Evolutionary conservation across 805 yeast genomes (phyloP).

Genomic region (Ogataea salicorniae): DNA sequence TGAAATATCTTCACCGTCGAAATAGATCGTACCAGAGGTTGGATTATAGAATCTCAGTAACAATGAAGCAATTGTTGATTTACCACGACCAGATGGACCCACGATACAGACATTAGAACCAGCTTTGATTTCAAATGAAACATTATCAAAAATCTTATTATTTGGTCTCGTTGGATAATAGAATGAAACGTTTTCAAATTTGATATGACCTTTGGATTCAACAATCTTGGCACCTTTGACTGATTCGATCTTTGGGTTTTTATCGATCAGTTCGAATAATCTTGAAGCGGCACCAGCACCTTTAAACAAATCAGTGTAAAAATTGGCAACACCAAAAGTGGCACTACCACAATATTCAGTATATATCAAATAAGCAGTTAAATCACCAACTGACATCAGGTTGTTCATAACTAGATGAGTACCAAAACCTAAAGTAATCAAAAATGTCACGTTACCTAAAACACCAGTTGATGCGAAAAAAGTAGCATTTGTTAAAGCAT

Average conservation of each 20-base stretch:
- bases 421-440: conserved; percentile 75
- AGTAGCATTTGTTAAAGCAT: conserved; percentile 74
- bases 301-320: conserved; percentile 91
- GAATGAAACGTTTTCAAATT: conserved; percentile 62
- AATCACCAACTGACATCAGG: conserved; percentile 76
- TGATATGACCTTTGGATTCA: conserved; percentile 49
- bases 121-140: conserved; percentile 60
- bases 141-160: conserved; percentile 54
- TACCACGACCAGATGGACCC: conserved; percentile 95
- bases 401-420: conserved; percentile 74
- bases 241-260: conserved; percentile 68
- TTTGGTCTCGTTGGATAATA: conserved; percentile 84
- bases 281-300: conserved; percentile 96
- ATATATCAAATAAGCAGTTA: conserved; percentile 90
- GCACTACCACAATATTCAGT: conserved; percentile 93
- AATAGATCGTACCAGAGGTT: conserved; percentile 52
- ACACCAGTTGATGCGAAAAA: conserved; percentile 79
- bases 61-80: conserved; percentile 81
- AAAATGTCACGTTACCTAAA: conserved; percentile 73
- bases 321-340: conserved; percentile 84
- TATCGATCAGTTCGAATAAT: conserved; percentile 79
- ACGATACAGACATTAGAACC: conserved; percentile 92
- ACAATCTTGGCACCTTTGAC: conserved; percentile 51
- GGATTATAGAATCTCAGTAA: conserved; percentile 84
- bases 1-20: conserved; percentile 63